Conservation (phyloP, 257 asterid species). For the Linderniella brevidens region DNA sequence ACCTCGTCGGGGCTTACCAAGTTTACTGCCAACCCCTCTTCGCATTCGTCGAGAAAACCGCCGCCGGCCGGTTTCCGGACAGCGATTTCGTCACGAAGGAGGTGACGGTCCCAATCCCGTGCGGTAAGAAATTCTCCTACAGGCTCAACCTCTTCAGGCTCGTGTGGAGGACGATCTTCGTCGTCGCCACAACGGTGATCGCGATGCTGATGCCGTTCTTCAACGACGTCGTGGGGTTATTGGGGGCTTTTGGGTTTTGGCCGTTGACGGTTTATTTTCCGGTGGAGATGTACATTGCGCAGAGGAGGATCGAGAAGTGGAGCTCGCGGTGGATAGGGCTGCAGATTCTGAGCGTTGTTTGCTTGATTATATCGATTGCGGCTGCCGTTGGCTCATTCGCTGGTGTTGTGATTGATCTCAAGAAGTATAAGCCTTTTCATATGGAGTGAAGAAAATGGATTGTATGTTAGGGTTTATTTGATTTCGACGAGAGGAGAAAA, state of each 20-base stretch:
- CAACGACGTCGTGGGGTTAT: conserved; percentile 63
- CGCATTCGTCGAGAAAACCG: conserved; percentile 58
- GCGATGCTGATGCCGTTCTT: conserved; percentile 82
- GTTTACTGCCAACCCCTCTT: conserved; percentile 82
- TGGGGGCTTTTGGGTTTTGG: conserved; percentile 88
- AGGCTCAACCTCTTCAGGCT: conserved; percentile 47
- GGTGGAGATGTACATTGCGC: conserved; percentile 72
- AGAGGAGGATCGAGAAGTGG: conserved; percentile 53
- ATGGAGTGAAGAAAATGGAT: no score
- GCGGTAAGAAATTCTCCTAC: conserved; percentile 17
- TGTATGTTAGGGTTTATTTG: no score
- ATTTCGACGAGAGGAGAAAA: no score
- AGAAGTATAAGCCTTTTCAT: conserved; percentile 42
- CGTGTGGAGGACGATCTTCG: conserved; percentile 54
- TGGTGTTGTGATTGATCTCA: conserved; percentile 54
- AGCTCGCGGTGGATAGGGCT: conserved; percentile 49
- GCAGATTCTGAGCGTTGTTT: conserved; percentile 38
- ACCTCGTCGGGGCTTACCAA: conserved; percentile 79
- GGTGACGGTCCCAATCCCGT: conserved; percentile 25
- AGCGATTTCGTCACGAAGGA: conserved; percentile 34
- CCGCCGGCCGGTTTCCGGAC: conserved; percentile 26
- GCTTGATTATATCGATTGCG: conserved; percentile 41
- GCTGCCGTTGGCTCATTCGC: conserved; percentile 69
- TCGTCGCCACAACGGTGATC: conserved; percentile 42
- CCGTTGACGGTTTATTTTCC: conserved; percentile 83